Conservation (phyloP, 768 basidiomycete species). For the Fistulinella prunicolor region DNA sequence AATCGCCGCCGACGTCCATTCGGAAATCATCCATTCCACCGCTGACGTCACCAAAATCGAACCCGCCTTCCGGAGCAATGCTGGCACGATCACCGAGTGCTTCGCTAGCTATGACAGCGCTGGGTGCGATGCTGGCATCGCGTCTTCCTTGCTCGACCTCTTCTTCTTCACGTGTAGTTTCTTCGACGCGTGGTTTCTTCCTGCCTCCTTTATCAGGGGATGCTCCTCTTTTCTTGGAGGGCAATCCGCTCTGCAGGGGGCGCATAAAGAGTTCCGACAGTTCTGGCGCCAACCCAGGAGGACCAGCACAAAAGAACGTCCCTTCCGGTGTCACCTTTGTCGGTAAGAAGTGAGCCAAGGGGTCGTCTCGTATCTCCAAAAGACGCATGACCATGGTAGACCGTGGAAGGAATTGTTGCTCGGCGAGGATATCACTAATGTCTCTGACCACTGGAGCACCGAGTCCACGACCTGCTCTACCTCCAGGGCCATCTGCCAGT, state of each 20-base stretch:
- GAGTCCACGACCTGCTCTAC: constrained; percentile 53
- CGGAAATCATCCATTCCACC: constrained; percentile 64
- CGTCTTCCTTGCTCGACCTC: constrained; percentile 74
- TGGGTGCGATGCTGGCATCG: constrained; percentile 61
- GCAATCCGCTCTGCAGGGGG: constrained; percentile 48
- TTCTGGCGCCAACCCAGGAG: constrained; percentile 80
- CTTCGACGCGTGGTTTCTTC: constrained; percentile 60
- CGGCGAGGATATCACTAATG: constrained; percentile 69
- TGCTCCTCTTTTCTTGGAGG: constrained; percentile 58
- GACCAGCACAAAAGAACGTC: constrained; percentile 78
- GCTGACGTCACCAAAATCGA: constrained; percentile 62
- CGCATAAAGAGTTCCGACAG: constrained; percentile 82
- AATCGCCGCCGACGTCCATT: constrained; percentile 58
- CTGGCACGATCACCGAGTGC: constrained; percentile 51
- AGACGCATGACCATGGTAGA: constrained; percentile 84
- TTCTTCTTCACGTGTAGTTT: constrained; percentile 44
- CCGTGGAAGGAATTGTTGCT: constrained; percentile 82
- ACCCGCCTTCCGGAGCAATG: constrained; percentile 51
- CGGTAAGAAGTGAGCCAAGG: constrained; percentile 81
- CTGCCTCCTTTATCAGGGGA: constrained; percentile 55
- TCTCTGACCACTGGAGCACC: constrained; percentile 52
- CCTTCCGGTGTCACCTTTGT: constrained; percentile 70
- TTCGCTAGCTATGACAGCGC: constrained; percentile 55
- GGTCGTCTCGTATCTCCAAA: constrained; percentile 81
- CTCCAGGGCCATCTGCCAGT: constrained; percentile 61